These are phyloP conservation scores for Amaranthus palmeri DNA, from an alignment of 148 eudicot species.

Conservation along the genomic window DNA sequence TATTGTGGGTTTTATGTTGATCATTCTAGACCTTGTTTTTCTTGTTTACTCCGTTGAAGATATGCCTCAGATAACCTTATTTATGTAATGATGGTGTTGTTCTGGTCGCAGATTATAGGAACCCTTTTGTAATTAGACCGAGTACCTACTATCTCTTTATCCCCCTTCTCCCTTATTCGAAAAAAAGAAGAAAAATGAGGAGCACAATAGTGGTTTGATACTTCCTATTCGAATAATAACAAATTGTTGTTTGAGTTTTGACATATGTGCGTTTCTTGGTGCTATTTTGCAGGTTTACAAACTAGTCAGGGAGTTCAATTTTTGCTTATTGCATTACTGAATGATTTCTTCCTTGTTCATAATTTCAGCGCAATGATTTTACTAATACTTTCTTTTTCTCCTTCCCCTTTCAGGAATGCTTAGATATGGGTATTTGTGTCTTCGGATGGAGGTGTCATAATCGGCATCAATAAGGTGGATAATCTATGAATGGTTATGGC, in stretches of 20 bases:
- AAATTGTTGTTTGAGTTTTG: constrained; percentile 12
- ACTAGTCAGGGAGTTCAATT: constrained; percentile 27
- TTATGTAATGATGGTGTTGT: constrained; percentile 9
- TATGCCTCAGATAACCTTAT: neutral
- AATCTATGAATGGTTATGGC: neutral
- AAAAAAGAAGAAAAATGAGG: neutral
- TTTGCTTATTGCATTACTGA: constrained; percentile 18
- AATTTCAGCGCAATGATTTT: neutral
- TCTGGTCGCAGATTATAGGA: constrained; percentile 4
- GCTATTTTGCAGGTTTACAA: constrained; percentile 34
- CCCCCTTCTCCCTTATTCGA: neutral
- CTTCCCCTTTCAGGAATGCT: constrained; percentile 21
- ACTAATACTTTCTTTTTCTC: constrained; percentile 9
- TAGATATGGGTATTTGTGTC: constrained; percentile 2
- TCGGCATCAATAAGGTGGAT: neutral
- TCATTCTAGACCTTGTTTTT: neutral
- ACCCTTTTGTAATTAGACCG: constrained; percentile 4
- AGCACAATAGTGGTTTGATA: neutral
- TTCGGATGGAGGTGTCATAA: neutral
- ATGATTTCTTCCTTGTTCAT: neutral
- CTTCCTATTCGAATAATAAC: neutral
- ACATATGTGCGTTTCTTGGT: constrained; percentile 29
- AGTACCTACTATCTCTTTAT: neutral
- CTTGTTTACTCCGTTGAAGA: neutral
- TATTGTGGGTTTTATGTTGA: neutral